These are phyloP conservation scores for Talaromyces verruculosus DNA, from an alignment of 2,329 filamentous ascomycete genomes.

Conservation along the genomic window DNA sequence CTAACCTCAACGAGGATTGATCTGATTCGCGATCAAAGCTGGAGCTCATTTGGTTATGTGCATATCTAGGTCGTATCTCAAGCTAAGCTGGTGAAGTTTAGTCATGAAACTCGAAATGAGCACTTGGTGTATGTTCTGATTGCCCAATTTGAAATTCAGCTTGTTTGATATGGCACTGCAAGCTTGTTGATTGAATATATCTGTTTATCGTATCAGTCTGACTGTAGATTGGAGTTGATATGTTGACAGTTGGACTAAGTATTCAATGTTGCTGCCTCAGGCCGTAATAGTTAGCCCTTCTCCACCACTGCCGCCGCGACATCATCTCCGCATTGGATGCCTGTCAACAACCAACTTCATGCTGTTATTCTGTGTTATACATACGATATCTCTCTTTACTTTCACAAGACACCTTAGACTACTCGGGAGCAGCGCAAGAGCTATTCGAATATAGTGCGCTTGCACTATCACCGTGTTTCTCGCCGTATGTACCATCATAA, in stretches of 20 bases:
- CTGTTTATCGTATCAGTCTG: background rate
- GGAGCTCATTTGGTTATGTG: background rate
- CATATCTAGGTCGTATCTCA: background rate
- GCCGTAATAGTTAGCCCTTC: conserved; percentile 2
- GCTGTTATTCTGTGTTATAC: conserved; percentile 17
- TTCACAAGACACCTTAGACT: too few species aligned
- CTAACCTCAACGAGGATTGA: conserved; percentile 32
- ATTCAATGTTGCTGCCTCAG: conserved; percentile 14
- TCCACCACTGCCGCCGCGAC: conserved; percentile 13
- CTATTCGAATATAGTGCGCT: background rate
- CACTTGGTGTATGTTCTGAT: background rate
- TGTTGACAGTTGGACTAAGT: background rate
- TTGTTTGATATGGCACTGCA: background rate
- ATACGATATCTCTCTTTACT: background rate
- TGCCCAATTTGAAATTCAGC: background rate
- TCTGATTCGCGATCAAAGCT: background rate
- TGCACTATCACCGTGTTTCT: background rate
- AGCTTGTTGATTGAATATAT: background rate
- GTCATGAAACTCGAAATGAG: background rate
- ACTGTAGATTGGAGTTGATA: background rate
- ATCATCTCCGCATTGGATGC: conserved; percentile 20
- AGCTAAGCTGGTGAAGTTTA: background rate
- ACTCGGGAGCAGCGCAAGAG: background rate
- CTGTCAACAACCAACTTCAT: conserved; percentile 10
- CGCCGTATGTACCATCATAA: background rate